Evolutionary conservation across 441 rosid species (phyloP), one percentile per base, ranked within the genome.

Genomic region (Jatropha podagrica): DNA sequence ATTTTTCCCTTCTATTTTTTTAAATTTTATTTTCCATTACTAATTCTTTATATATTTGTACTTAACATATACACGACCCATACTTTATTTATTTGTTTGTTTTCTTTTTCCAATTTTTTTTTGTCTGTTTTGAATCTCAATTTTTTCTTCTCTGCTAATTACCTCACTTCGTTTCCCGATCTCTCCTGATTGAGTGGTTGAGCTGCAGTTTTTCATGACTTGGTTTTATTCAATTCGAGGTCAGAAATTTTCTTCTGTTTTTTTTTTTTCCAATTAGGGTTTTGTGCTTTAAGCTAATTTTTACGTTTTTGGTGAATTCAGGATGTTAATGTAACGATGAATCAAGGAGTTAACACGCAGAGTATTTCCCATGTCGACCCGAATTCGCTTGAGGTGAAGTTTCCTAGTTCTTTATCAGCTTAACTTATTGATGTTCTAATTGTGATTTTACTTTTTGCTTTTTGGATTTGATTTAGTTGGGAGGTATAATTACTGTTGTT

Each of bases 301-400:
- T 78, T 1, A 2, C 10, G 26, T 7, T 56, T 73, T 61, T 64
- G 40, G 26, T 73, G 74, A 72, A 80, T 72, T 67, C 41, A 86
- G 85, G 82, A 82, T 72, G 86, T 62, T 84, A 74, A 60, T 85
- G 87, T 65, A 69, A 84, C 78, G 85, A 96, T 96, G 98, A 93
- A 88, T 88, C 97, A 87, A 83, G 92, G 88, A 85, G 89, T 77
- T 48, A 88, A 86, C 69, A 77, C 89, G 26, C 94, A 92, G 81
- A 74, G 88, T 66, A 71, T 85, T 60, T 86, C 90, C 79, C 74
- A 92, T n/a, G 78, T 80, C 44, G 96, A 92, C 77, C 86, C 94
- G 51, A 89, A 81, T 78, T 81, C 91, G 54, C 83, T 83, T 61
- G 93, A 96, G 96, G 99, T 96, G 76, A 73, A 70, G n/a, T 74